These are phyloP conservation scores for Echites panduratus DNA, from an alignment of 257 asterid species.

Conservation along the genomic window DNA sequence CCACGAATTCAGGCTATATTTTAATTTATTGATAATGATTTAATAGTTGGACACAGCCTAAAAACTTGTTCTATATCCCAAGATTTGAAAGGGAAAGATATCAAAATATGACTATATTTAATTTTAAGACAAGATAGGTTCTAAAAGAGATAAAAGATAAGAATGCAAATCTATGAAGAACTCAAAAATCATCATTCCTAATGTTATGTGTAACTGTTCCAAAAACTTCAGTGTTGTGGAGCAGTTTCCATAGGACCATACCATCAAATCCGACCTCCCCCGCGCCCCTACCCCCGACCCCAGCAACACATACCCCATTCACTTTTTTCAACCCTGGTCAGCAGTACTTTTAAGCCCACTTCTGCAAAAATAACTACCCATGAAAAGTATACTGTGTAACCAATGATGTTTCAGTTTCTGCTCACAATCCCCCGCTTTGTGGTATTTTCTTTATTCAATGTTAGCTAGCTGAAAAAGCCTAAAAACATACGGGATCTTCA, in stretches of 20 bases:
- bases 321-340: not conserved
- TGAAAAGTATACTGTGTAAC: conserved; percentile 6
- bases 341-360: conserved; percentile 16
- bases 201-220: conserved; percentile 4
- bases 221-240: conserved; percentile 15
- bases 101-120: not conserved
- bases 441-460: too few relatives aligned
- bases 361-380: conserved; percentile 28
- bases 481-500: conserved; percentile 7
- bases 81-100: not conserved
- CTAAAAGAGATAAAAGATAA: not conserved
- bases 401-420: conserved; percentile 18
- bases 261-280: too few relatives aligned
- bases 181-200: not conserved
- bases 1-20: not conserved
- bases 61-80: not conserved
- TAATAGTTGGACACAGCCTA: not conserved
- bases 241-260: conserved; percentile 23
- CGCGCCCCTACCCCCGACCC: conserved; percentile 7
- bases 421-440: not conserved
- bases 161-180: too few relatives aligned
- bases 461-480: conserved; percentile 11
- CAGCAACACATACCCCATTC: not conserved
- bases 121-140: not conserved
- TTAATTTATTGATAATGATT: not conserved